A percentile compares a stretch with the other conserved stretches of the same genome.
Evolutionary conservation across 331 rosid genomes (phyloP).

Genomic region (Spiraea crenata): DNA sequence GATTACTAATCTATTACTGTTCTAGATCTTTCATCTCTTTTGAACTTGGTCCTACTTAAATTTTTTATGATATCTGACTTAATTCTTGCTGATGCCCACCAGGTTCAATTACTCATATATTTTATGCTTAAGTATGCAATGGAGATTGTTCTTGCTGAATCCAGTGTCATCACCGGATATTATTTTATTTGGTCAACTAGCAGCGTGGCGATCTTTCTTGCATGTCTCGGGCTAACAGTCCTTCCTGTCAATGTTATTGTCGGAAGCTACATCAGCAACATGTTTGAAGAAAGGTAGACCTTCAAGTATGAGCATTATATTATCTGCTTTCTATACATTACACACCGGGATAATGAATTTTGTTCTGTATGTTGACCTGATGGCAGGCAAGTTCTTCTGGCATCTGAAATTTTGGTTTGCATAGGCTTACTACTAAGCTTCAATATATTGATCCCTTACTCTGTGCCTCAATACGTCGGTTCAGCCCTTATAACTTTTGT

Average conservation of each 20-base stretch:
- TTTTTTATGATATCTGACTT: not conserved
- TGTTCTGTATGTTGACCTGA: conserved; percentile 13
- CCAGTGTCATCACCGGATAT: conserved; percentile 42
- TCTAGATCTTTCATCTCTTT: conserved; percentile 1
- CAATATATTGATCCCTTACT: conserved; percentile 53
- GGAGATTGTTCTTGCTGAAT: conserved; percentile 49
- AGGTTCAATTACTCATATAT: conserved; percentile 44
- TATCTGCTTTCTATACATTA: too few species aligned
- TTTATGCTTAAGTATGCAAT: conserved; percentile 50
- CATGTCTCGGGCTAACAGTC: conserved; percentile 48
- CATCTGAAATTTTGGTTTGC: conserved; percentile 79
- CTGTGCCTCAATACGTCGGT: conserved; percentile 75
- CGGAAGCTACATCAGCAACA: conserved; percentile 43
- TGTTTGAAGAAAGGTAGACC: conserved; percentile 42
- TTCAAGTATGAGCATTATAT: not conserved
- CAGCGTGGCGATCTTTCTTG: conserved; percentile 45
- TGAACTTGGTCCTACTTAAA: not conserved
- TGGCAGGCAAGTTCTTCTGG: conserved; percentile 72
- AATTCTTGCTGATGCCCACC: not conserved
- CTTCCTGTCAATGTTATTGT: conserved; percentile 41
- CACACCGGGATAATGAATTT: not conserved
- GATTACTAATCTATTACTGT: not conserved
- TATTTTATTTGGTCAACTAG: conserved; percentile 42
- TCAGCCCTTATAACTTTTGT: conserved; percentile 81
- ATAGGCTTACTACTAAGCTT: conserved; percentile 74